Conservation (phyloP, 306 rosid species). For the Amphicarpaea edgeworthii region DNA sequence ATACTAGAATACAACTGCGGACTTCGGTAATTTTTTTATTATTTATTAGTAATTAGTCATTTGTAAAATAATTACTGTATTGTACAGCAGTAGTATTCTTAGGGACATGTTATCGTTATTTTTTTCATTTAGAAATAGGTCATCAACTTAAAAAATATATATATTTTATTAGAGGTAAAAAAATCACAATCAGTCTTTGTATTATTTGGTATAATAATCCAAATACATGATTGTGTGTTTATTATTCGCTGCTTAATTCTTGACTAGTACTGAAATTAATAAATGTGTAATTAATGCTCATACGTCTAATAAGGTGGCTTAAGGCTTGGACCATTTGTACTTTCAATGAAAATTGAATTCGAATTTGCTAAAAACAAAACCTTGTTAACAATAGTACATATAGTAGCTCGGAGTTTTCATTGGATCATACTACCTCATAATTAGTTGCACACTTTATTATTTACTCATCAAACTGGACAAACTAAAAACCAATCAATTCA, state of each 20-base stretch:
- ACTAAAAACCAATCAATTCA: background rate
- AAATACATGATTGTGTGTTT: background rate
- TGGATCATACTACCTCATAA: background rate
- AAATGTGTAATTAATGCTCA: background rate
- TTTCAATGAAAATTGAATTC: background rate
- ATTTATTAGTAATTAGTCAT: too few species aligned
- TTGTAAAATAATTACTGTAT: too few species aligned
- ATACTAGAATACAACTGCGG: too few species aligned
- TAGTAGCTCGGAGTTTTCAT: background rate
- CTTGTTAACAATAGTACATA: background rate
- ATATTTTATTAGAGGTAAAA: too few species aligned
- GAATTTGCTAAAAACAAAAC: background rate
- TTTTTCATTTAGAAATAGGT: background rate
- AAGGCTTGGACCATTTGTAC: background rate
- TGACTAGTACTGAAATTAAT: background rate
- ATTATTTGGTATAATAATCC: background rate
- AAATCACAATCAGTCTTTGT: background rate
- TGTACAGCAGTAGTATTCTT: too few species aligned
- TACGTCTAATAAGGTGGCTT: background rate
- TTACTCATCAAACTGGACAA: background rate
- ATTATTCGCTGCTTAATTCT: background rate
- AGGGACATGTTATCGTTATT: background rate
- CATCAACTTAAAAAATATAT: background rate
- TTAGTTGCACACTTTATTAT: background rate
- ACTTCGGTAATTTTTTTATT: too few species aligned